A percentile compares a stretch with the other conserved stretches of the same genome.
Conservation (phyloP, 2,329 filamentous ascomycete species). For the Sporothrix humicola region DNA sequence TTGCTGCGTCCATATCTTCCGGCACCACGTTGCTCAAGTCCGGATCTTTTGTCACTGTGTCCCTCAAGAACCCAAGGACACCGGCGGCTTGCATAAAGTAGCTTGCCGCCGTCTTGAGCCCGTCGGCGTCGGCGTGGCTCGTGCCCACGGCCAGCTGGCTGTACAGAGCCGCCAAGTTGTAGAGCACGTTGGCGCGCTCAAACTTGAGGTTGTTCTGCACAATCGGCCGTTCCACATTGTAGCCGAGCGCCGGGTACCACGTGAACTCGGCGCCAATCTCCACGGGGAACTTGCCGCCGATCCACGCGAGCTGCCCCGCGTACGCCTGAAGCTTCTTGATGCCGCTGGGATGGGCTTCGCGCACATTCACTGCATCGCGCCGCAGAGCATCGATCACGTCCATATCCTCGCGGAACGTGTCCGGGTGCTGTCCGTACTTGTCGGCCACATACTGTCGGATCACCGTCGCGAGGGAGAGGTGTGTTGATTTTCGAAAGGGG, state of each 20-base stretch:
- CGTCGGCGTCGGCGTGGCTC: constrained; percentile 75
- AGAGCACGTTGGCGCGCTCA: constrained; percentile 90
- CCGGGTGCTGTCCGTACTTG: constrained; percentile 98
- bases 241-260: constrained; percentile 93
- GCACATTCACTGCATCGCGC: constrained; percentile 83
- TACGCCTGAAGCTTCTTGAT: constrained; percentile 89
- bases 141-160: constrained; percentile 81
- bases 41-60: constrained; percentile 78
- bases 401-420: constrained; percentile 90
- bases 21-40: constrained; percentile 79
- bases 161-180: constrained; percentile 91
- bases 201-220: constrained; percentile 72
- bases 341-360: constrained; percentile 85
- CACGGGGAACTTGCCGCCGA: constrained; percentile 93
- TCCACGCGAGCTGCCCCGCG: constrained; percentile 90
- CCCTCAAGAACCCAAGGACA: constrained; percentile 78
- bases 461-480: constrained; percentile 77
- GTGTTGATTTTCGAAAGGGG: constrained; percentile 81
- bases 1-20: constrained; percentile 93
- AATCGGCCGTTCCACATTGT: constrained; percentile 77
- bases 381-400: constrained; percentile 84
- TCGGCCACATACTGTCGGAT: constrained; percentile 95
- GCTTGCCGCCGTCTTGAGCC: constrained; percentile 84
- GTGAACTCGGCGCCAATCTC: constrained; percentile 94
- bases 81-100: constrained; percentile 90